Conservation (phyloP, 306 rosid genomes). For the Quercus parvula region DNA sequence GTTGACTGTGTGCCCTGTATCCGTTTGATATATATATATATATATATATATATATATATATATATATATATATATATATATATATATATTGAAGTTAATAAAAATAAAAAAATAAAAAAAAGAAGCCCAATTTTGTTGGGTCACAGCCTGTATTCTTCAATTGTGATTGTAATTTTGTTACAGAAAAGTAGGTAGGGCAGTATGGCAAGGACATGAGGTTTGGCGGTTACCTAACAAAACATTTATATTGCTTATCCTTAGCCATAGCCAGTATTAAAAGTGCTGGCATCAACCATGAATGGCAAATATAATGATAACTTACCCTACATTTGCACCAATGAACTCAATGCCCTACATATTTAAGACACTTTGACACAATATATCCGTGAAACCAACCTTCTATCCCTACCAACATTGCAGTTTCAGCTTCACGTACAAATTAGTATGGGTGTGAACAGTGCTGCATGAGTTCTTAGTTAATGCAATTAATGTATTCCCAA, state of each 20-base stretch:
- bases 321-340: not conserved
- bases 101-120: too few species aligned
- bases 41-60: too few species aligned
- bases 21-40: too few species aligned
- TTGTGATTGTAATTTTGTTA: not conserved
- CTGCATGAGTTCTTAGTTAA: too few species aligned
- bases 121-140: too few species aligned
- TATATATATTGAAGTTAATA: too few species aligned
- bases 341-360: constrained; percentile 11
- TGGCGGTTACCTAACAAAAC: not conserved
- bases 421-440: not conserved
- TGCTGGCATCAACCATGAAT: too few species aligned
- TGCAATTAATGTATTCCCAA: too few species aligned
- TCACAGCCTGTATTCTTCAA: not conserved
- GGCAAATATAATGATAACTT: not conserved
- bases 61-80: too few species aligned
- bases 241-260: not conserved
- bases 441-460: too few species aligned
- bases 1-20: too few species aligned
- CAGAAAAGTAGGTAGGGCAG: not conserved
- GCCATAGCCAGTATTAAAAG: too few species aligned
- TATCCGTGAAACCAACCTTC: not conserved
- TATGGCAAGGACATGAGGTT: not conserved
- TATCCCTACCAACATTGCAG: not conserved
- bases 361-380: not conserved